These are phyloP conservation scores for Pleurotus djamor DNA, from an alignment of 768 basidiomycete species.

Conservation along the genomic window DNA sequence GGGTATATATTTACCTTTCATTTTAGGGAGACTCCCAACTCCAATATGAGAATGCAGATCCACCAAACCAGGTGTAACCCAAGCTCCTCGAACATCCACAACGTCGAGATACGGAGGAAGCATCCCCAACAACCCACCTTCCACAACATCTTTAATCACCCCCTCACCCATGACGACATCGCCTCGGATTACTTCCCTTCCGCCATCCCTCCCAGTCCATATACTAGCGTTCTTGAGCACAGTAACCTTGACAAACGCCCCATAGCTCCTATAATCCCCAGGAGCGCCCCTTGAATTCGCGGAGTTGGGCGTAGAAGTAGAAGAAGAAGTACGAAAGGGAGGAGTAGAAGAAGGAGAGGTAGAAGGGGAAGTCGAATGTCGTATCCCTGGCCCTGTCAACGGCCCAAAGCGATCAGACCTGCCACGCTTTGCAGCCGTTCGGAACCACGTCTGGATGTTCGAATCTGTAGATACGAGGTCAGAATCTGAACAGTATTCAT, in stretches of 20 bases:
- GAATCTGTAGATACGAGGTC: background rate
- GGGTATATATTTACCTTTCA: constrained; percentile 20
- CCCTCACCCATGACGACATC: constrained; percentile 66
- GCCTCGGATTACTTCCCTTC: constrained; percentile 53
- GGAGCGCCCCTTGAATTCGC: background rate
- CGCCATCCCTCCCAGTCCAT: constrained; percentile 70
- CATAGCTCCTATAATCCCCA: background rate
- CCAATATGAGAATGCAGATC: constrained; percentile 48
- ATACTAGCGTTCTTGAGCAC: constrained; percentile 64
- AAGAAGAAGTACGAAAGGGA: too few relatives aligned
- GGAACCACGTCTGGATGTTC: background rate
- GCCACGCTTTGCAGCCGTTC: background rate
- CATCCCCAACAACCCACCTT: constrained; percentile 13
- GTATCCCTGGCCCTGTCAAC: background rate
- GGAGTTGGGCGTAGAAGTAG: background rate
- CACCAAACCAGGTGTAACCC: constrained; percentile 55
- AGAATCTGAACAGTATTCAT: background rate
- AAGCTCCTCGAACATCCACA: constrained; percentile 60
- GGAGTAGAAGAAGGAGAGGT: too few relatives aligned
- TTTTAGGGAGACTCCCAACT: constrained; percentile 24
- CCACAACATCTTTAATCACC: constrained; percentile 55
- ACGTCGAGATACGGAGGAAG: constrained; percentile 21
- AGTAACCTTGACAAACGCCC: background rate
- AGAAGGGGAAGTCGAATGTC: too few relatives aligned
- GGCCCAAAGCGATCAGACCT: background rate